A percentile compares a stretch with the other conserved stretches of the same genome.
Evolutionary conservation across 441 rosid species (phyloP).

Genomic region (Gossypium laxum): DNA sequence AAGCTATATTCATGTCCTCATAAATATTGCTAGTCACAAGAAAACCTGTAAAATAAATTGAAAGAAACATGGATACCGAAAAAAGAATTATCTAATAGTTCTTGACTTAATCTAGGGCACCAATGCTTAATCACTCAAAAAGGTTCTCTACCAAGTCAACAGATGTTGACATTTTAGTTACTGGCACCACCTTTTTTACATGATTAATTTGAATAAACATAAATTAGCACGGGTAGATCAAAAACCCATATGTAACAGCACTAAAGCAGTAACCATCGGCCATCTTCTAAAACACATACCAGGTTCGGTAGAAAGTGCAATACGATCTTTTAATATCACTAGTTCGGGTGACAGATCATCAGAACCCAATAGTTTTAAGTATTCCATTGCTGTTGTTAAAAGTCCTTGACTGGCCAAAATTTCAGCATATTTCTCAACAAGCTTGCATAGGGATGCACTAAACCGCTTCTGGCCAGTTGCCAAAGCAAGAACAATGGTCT

Average conservation of each 20-base stretch:
- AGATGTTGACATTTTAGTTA: background rate
- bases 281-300: constrained; percentile 29
- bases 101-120: background rate
- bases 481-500: constrained; percentile 92
- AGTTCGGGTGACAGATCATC: constrained; percentile 85
- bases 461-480: constrained; percentile 91
- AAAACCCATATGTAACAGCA: background rate
- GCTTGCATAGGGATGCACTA: constrained; percentile 85
- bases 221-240: background rate
- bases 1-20: background rate
- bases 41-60: background rate
- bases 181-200: background rate
- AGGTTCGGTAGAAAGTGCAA: constrained; percentile 52
- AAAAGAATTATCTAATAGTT: background rate
- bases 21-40: background rate
- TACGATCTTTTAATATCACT: constrained; percentile 72
- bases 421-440: constrained; percentile 96
- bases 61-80: background rate
- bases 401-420: constrained; percentile 97
- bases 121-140: background rate
- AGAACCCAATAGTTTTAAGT: constrained; percentile 21
- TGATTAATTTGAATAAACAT: background rate
- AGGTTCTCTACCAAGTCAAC: background rate
- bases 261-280: background rate
- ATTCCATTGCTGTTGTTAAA: constrained; percentile 55